These are phyloP conservation scores for Penicillium decumbens DNA, from an alignment of 2,329 filamentous ascomycete genomes.

Conservation along the genomic window DNA sequence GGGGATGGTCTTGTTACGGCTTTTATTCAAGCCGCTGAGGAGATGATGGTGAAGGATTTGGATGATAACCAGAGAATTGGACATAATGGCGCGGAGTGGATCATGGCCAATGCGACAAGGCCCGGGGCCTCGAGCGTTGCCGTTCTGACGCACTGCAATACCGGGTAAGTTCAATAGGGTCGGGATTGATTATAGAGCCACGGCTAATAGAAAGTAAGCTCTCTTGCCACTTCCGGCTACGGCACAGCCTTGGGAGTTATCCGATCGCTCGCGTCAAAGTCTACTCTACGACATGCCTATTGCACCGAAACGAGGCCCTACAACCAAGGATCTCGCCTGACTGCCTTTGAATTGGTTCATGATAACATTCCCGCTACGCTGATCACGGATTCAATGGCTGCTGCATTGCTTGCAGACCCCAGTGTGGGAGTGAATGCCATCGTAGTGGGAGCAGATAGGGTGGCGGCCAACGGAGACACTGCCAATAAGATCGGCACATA, in stretches of 20 bases:
- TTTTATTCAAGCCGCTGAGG: constrained; percentile 76
- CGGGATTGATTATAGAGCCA: not conserved
- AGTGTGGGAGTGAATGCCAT: constrained; percentile 72
- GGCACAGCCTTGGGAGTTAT: constrained; percentile 94
- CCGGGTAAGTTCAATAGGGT: constrained; percentile 56
- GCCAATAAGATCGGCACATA: constrained; percentile 99
- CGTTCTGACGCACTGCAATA: constrained; percentile 97
- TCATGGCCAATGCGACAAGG: constrained; percentile 55
- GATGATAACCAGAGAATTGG: constrained; percentile 85
- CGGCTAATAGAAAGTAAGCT: constrained; percentile 48
- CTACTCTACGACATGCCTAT: constrained; percentile 73
- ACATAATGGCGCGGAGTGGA: constrained; percentile 75
- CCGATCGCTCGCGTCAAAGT: constrained; percentile 66
- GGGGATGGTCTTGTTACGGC: constrained; percentile 55
- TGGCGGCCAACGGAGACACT: constrained; percentile 94
- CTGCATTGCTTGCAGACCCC: constrained; percentile 63
- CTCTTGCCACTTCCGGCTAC: constrained; percentile 94
- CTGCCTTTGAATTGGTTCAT: constrained; percentile 93
- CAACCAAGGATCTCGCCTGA: constrained; percentile 93
- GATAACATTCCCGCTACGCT: constrained; percentile 87
- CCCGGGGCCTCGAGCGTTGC: constrained; percentile 58
- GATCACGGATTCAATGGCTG: constrained; percentile 96
- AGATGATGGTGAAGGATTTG: constrained; percentile 81
- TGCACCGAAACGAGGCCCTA: constrained; percentile 97
- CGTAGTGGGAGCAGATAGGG: constrained; percentile 89